Conservation (phyloP, 176 grass and related monocot genomes). For the Alopecurus myosuroides region DNA sequence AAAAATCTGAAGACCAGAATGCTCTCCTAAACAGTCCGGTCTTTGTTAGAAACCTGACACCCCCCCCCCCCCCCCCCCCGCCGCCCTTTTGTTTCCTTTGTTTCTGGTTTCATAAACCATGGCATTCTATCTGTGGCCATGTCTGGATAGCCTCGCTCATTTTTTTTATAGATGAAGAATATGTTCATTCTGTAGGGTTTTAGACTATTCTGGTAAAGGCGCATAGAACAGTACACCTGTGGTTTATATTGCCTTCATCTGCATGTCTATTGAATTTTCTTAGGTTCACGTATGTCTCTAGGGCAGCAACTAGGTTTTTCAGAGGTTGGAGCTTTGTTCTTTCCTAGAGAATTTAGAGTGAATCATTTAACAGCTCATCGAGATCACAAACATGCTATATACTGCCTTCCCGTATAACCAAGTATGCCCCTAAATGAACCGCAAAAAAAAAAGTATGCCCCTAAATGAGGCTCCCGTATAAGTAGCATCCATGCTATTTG, state of each 20-base stretch:
- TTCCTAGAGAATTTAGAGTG: not conserved
- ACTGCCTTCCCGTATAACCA: no score
- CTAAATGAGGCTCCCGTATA: not conserved
- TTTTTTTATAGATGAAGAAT: not conserved
- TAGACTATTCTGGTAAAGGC: not conserved
- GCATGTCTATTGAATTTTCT: not conserved
- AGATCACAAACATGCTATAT: not conserved
- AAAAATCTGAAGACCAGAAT: not conserved
- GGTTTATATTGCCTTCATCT: not conserved
- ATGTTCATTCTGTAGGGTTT: not conserved
- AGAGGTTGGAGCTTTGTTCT: not conserved
- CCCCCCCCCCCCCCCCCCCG: not conserved
- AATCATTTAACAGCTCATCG: not conserved
- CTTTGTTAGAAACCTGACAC: not conserved
- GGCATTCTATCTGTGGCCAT: not conserved
- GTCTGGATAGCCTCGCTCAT: not conserved
- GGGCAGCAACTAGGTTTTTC: not conserved
- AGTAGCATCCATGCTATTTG: not conserved
- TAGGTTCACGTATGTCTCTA: conserved; percentile 2
- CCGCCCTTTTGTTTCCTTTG: not conserved
- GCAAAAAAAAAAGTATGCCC: not conserved
- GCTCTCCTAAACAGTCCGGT: not conserved
- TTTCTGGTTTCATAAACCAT: not conserved
- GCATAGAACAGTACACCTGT: not conserved
- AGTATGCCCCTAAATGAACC: not conserved